Conservation (phyloP, 768 basidiomycete genomes). For the Auricularia sp. region DNA sequence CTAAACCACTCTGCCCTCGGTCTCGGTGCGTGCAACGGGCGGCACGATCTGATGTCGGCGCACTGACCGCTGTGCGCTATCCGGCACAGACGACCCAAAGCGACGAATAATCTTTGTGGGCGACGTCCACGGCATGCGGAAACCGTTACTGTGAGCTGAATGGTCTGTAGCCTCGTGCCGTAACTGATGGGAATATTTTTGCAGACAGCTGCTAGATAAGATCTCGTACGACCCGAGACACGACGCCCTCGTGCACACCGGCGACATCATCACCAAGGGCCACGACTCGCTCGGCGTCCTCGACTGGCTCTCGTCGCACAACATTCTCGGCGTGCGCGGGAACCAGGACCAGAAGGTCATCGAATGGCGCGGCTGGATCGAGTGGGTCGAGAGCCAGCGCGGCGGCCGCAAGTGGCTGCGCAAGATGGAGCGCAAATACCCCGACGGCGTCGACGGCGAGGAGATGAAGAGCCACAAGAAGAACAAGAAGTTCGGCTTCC, state of each 20-base stretch:
- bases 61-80: not conserved
- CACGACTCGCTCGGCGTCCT: conserved; percentile 54
- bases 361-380: conserved; percentile 81
- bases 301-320: conserved; percentile 49
- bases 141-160: conserved; percentile 49
- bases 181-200: not conserved
- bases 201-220: conserved; percentile 51
- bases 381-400: conserved; percentile 52
- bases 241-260: conserved; percentile 72
- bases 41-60: not conserved
- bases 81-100: conserved; percentile 33
- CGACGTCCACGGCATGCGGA: conserved; percentile 79
- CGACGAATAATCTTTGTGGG: conserved; percentile 68
- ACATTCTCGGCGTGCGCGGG: conserved; percentile 74
- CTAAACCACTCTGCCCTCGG: not conserved
- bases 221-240: conserved; percentile 46
- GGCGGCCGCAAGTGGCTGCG: conserved; percentile 22
- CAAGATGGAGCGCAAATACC: conserved; percentile 21
- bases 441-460: conserved; percentile 6
- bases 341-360: conserved; percentile 91
- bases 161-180: not conserved
- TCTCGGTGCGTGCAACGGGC: not conserved
- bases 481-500: conserved; percentile 36
- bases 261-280: conserved; percentile 74
- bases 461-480: conserved; percentile 16